phyloP scores from a whole-genome alignment of 768 basidiomycete genomes.

The Coprinopsis sp. region DNA sequence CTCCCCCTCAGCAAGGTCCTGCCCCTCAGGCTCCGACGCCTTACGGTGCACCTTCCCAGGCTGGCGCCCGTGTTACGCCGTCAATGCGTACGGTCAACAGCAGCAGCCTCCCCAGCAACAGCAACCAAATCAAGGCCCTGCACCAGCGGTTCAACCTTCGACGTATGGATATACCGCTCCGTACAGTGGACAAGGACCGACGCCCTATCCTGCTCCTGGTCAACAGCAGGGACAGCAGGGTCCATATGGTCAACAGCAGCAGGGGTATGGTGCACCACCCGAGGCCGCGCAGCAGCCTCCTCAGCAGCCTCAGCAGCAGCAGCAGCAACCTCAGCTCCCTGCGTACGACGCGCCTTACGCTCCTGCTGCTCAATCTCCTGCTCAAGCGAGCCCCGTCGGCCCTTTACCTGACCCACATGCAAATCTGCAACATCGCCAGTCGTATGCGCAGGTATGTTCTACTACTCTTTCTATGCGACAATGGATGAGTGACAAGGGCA shows the following conservation, averaged over 20 bases:
- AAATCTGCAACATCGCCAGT: too few relatives aligned
- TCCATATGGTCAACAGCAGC: not conserved
- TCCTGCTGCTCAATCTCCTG: too few relatives aligned
- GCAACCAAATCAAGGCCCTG: not conserved
- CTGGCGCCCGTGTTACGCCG: not conserved
- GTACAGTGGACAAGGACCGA: not conserved
- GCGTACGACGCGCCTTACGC: too few relatives aligned
- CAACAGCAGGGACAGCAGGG: slow-evolving; percentile 1
- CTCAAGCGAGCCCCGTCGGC: too few relatives aligned
- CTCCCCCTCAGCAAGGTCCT: not conserved
- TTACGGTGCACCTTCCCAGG: not conserved
- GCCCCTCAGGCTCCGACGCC: not conserved
- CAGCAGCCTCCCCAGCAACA: slow-evolving; percentile 11
- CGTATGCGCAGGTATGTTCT: too few relatives aligned
- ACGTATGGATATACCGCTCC: slow-evolving; percentile 2
- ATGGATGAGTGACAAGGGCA: too few relatives aligned
- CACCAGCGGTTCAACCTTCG: not conserved
- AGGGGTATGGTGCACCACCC: slow-evolving; percentile 12
- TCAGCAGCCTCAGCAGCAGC: slow-evolving; percentile 17
- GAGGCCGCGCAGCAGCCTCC: slow-evolving; percentile 13
- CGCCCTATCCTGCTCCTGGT: not conserved
- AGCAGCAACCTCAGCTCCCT: slow-evolving; percentile 11
- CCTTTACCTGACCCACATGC: too few relatives aligned
- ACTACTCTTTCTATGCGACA: too few relatives aligned
- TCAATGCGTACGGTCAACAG: slow-evolving; percentile 8